These are phyloP conservation scores for Chenopodium suecicum DNA, from an alignment of 148 eudicot genomes.

Conservation along the genomic window DNA sequence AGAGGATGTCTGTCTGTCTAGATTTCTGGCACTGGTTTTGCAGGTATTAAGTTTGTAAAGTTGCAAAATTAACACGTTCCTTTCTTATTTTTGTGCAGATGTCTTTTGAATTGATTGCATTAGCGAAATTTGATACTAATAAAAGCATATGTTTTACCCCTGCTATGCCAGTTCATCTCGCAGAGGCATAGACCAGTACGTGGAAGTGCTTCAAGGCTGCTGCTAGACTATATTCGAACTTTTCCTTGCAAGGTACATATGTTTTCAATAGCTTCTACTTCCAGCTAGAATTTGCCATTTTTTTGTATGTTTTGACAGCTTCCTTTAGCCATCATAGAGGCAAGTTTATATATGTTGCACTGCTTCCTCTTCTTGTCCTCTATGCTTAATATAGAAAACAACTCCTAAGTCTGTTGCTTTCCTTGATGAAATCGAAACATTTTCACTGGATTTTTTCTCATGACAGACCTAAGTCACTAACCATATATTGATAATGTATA, in stretches of 20 bases:
- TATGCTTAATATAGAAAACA: neutral
- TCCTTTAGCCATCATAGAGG: neutral
- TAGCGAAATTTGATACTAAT: neutral
- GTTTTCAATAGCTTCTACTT: conserved; percentile 2
- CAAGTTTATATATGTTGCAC: neutral
- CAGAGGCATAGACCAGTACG: conserved; percentile 88
- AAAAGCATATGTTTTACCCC: neutral
- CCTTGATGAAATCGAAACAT: neutral
- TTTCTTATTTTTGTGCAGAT: neutral
- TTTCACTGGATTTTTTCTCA: neutral
- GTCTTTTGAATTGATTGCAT: neutral
- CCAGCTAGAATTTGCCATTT: neutral
- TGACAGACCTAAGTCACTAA: neutral
- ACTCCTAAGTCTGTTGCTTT: neutral
- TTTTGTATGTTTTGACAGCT: neutral
- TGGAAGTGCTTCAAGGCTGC: conserved; percentile 67
- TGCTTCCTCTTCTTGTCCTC: neutral
- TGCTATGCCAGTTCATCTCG: conserved; percentile 65
- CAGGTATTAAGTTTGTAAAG: conserved; percentile 52
- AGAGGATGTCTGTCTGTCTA: conserved; percentile 62
- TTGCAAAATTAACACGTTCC: neutral
- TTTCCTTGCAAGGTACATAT: conserved; percentile 84
- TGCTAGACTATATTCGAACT: conserved; percentile 63
- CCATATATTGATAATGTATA: neutral
- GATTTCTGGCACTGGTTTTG: conserved; percentile 57